These are phyloP conservation scores for Beauveria pseudobassiana DNA, from an alignment of 2,329 filamentous ascomycete species.

Conservation along the genomic window DNA sequence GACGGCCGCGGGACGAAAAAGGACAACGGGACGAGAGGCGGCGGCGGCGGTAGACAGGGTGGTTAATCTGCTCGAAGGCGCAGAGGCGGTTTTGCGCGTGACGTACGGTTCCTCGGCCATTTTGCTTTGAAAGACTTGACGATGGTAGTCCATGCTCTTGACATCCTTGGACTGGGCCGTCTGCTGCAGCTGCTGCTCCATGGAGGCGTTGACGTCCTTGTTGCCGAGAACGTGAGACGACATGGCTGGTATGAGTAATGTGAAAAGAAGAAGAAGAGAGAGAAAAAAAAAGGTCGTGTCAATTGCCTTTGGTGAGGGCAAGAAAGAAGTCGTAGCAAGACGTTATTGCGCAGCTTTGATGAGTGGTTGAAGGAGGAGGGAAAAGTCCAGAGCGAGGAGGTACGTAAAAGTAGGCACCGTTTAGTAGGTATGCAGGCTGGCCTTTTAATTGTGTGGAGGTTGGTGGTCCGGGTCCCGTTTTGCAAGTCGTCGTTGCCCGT, in stretches of 20 bases:
- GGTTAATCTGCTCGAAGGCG: not conserved
- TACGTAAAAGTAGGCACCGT: not conserved
- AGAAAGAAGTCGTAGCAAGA: not conserved
- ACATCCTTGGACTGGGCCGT: slow-evolving; percentile 35
- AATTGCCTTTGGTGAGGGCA: no score
- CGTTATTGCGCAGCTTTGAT: not conserved
- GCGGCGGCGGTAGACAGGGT: not conserved
- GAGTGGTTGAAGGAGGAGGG: not conserved
- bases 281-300: not conserved
- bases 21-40: not conserved
- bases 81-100: not conserved
- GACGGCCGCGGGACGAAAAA: not conserved
- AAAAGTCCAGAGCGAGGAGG: not conserved
- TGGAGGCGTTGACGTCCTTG: slow-evolving; percentile 57
- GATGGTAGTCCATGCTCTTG: slow-evolving; percentile 71
- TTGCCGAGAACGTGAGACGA: slow-evolving; percentile 53
- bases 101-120: slow-evolving; percentile 60
- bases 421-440: not conserved
- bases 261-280: not conserved
- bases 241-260: slow-evolving; percentile 39
- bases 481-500: not conserved
- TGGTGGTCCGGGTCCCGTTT: slow-evolving; percentile 1
- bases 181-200: slow-evolving; percentile 25
- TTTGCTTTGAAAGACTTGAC: slow-evolving; percentile 66
- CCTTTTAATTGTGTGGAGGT: not conserved